A percentile compares a stretch with the other conserved stretches of the same genome.
phyloP scores from a whole-genome alignment of 495 filamentous ascomycete species.

The Apiosordaria backusii region DNA sequence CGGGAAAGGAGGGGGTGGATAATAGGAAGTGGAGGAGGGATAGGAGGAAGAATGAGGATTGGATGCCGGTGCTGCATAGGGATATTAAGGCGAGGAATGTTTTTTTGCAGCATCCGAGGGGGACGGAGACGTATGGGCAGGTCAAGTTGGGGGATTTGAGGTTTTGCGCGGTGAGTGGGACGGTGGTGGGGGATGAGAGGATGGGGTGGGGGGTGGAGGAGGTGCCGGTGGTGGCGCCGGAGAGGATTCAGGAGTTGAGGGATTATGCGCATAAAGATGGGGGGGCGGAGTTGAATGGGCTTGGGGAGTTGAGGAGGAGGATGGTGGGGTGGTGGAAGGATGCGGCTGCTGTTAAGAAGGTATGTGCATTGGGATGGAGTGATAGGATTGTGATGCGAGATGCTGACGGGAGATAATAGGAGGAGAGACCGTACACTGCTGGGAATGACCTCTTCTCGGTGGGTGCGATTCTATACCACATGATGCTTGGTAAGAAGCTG shows the following conservation, averaged over 20 bases:
- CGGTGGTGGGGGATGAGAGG: constrained; percentile 17
- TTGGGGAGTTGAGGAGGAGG: neutral
- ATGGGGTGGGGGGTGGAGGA: neutral
- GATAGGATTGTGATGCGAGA: neutral
- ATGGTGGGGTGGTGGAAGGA: neutral
- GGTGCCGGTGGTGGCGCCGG: neutral
- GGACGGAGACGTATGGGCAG: constrained; percentile 44
- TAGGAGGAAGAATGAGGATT: constrained; percentile 34
- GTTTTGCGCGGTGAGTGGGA: constrained; percentile 33
- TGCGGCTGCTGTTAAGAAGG: neutral
- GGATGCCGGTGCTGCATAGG: constrained; percentile 46
- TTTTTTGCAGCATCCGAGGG: constrained; percentile 42
- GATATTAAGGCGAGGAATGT: constrained; percentile 42
- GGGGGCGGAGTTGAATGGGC: neutral
- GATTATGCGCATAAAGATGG: neutral
- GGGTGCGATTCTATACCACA: constrained; percentile 35
- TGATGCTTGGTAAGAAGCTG: constrained; percentile 36
- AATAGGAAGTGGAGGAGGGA: neutral
- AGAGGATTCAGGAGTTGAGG: neutral
- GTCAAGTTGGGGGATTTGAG: constrained; percentile 48
- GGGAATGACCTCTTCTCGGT: constrained; percentile 37
- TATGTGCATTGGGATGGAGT: constrained; percentile 4
- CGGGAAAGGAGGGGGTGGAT: constrained; percentile 5
- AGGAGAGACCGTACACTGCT: constrained; percentile 27
- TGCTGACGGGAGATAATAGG: constrained; percentile 13